Base-by-base conservation (phyloP, 768 basidiomycete genomes). In the Dioszegia hungarica region DNA sequence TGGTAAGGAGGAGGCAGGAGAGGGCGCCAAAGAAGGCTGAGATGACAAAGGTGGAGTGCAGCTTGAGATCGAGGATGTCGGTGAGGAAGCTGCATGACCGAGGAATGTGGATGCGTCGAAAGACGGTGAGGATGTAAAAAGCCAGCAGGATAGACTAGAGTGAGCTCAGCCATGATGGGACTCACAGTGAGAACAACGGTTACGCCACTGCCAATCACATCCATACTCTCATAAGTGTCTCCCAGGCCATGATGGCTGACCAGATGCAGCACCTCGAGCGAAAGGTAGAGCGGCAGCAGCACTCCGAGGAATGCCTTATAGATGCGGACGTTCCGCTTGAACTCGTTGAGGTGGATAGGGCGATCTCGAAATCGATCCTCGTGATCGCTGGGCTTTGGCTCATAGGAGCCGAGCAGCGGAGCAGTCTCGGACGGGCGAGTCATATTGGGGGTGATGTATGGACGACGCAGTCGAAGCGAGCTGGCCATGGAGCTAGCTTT, bases 11-110 rank as follows among this genome's bases (percentile, higher is more conserved):
- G 25, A 64, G 15, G 22, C 53, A 5, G 2, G 51, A 5, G 33
- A 58, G 44, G 25, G 43, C 25, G 25, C 40, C 8, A 31, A 64
- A 34, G 56, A 70, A 67, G 34, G 46, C 36, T 15, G 33, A 27
- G 9, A 33, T 24, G 48, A 61, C 63, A 19, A 70, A 54, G n/a
- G 17, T 17, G 5, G 61, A 50, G 25, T 70, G 68, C 2, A 66
- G 31, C 1, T 27, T 10, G 40, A 54, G 37, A 50, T 62, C 34
- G 3, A 6, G 27, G 8, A 22, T 56, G 40, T 56, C 47, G 14
- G 56, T 39, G 12, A 50, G 39, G 25, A 46, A 33, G 22, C 24
- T 5, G 36, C 49, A 36, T 1, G 9, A 17, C 3, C 5, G 9
- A 3, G 45, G 45, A 10, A 51, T 38, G 4, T 19, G 34, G 49